Evolutionary conservation across 1,284 basidiomycete genomes (phyloP), one percentile per base, ranked within the genome.

Genomic region (Cryptococcus sp.): DNA sequence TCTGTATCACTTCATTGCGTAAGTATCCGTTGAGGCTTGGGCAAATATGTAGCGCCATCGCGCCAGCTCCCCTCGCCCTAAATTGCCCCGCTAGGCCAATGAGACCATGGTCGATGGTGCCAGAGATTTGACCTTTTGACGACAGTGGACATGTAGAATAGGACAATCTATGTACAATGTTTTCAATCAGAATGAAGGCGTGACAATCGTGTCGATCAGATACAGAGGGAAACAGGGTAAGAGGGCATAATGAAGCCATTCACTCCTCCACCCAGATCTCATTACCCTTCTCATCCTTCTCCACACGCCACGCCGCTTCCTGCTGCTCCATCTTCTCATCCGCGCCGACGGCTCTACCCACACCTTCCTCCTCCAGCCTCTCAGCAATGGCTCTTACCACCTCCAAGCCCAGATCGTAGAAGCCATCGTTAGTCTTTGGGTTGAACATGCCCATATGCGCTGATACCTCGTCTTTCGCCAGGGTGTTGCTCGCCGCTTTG

Each of bases 391-490:
- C 63, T 8, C 66, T 54, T 0, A 85, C 86, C 0, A 85, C 84
- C 49, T 83, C 80, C 44, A 93, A 78, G 0, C 92, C 93, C 3
- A 97, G 81, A 62, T 87, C 85, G 73, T 94, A 94, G 76, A 93
- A 96, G 19, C 89, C 89, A 64, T 93, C 90, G 68, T 95, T 95
- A n/a, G 85, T 87, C 63, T 82, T 83, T 5, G 85, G 83, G 61
- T 85, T 84, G 77, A 97, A 97, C 88, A 97, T 95, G 44, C 87
- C 87, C 47, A 87, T 90, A 72, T 97, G 93, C 13, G 91, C 93
- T 61, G 88, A 82, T 19, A 95, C 81, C 76, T 96, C 93, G 72
- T 95, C 90, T 19, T 81, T 67, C 0, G 88, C 89, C 27, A 87
- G 72, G 2, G 80, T 83, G 67, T 93, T 94, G 31, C 80, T 80